Evolutionary conservation across 2,329 filamentous ascomycete species (phyloP), one percentile per base, ranked within the genome.

Genomic region (Mollisia scopiformis): DNA sequence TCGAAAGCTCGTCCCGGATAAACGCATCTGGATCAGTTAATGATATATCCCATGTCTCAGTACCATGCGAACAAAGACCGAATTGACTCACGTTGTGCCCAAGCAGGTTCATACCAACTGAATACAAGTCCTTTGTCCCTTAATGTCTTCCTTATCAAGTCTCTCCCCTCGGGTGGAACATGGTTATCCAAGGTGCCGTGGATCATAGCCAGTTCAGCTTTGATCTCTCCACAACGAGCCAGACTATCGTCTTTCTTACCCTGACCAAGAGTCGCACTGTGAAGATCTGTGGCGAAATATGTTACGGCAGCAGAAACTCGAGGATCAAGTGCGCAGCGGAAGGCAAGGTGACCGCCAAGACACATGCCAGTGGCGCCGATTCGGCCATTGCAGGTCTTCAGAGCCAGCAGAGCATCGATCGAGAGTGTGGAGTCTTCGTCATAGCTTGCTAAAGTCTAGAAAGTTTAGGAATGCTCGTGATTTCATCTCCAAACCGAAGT

Each of bases 211-310:
- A 95, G 78, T 75, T 97, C 93, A 16, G 86, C 90, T 72, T 87
- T 87, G 75, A 96, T 89, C 67, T 89, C 86, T 6, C 76, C 74
- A 16, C 91, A 83, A 50, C 87, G 75, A 16, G 79, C 75, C 49
- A 91, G 73, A 65, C 66, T 69, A 70, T 90, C 84, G 71, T 91
- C 88, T 23, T 80, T 80, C 73, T 85, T 85, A 66, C 85, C 78
- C 61, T 85, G 83, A 25, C 92, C 94, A 1, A 98, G 84, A 8
- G 88, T 92, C 59, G 85, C 84, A 65, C 82, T 86, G 79, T 97
- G 94, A 55, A 97, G 88, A 77, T 97, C 94, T 6, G 93, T 97
- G 8, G 92, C 92, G 76, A 97, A 97, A 80, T 93, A 98, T 74
- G 92, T 89, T 30, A 96, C 89, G 37, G 88, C 87, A 30, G 92